Percentiles rank a stretch among this genome's conserved stretches.
Conservation (phyloP, 805 yeast genomes). For the Candida maltosa region DNA sequence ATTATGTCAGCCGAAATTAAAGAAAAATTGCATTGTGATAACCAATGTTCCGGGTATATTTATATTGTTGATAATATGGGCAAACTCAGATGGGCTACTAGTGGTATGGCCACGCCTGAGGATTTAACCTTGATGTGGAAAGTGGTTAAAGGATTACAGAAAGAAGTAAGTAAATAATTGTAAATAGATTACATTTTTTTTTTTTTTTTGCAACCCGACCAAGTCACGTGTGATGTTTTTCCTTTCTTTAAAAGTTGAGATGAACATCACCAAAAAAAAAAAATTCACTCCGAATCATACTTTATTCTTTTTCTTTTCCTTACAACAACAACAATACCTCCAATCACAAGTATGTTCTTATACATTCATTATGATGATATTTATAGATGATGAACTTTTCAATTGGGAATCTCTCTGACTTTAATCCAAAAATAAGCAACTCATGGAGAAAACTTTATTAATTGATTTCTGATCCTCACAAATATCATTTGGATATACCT, state of each 20-base stretch:
- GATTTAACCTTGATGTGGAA: slow-evolving; percentile 67
- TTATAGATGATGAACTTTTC: slow-evolving; percentile 24
- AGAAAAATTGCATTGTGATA: slow-evolving; percentile 61
- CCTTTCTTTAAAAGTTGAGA: too few species aligned
- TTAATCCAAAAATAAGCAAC: slow-evolving; percentile 20
- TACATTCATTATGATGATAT: too few species aligned
- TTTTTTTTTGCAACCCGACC: background rate
- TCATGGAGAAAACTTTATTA: slow-evolving; percentile 21
- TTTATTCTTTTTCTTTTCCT: too few species aligned
- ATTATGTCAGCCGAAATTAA: slow-evolving; percentile 56
- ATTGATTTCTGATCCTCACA: slow-evolving; percentile 5
- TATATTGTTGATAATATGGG: slow-evolving; percentile 73
- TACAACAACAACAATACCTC: too few species aligned
- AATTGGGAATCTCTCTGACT: slow-evolving; percentile 37
- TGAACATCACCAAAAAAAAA: too few species aligned
- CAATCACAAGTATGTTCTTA: too few species aligned
- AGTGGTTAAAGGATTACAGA: slow-evolving; percentile 56
- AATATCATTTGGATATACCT: too few species aligned
- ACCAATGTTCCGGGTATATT: slow-evolving; percentile 79
- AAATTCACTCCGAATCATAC: too few species aligned
- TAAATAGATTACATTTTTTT: background rate
- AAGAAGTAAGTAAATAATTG: slow-evolving; percentile 32
- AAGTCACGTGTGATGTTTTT: too few species aligned
- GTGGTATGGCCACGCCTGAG: slow-evolving; percentile 72
- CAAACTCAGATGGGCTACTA: slow-evolving; percentile 85